Percentiles rank a stretch among this genome's conserved stretches.
Conservation (phyloP, 2,329 filamentous ascomycete species). For the Sclerotinia borealis region DNA sequence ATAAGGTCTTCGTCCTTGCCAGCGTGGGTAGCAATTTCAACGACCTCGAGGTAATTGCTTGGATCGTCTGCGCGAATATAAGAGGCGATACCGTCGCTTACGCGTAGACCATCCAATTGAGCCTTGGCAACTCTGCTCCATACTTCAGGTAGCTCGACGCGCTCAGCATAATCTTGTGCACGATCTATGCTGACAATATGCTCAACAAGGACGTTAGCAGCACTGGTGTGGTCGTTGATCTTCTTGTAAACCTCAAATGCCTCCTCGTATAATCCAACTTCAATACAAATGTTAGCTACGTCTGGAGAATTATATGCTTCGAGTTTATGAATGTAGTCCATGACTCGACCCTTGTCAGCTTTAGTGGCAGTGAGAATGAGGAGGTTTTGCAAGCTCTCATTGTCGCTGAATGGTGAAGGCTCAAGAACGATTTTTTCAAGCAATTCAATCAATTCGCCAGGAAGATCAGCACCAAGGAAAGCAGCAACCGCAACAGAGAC, state of each 20-base stretch:
- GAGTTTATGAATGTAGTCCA: constrained; percentile 92
- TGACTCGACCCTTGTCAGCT: constrained; percentile 88
- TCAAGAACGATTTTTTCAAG: constrained; percentile 99
- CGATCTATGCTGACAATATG: constrained; percentile 97
- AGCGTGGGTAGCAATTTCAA: constrained; percentile 89
- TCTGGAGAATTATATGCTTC: constrained; percentile 87
- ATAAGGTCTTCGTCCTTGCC: constrained; percentile 97
- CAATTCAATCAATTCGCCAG: constrained; percentile 90
- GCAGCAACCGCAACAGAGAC: constrained; percentile 91
- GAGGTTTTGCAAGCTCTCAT: constrained; percentile 91
- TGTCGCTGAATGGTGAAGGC: constrained; percentile 97
- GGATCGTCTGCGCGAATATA: constrained; percentile 95
- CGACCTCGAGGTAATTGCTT: constrained; percentile 90
- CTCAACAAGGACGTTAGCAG: constrained; percentile 88
- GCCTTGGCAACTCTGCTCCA: constrained; percentile 99
- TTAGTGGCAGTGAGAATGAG: constrained; percentile 95
- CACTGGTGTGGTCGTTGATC: constrained; percentile 79
- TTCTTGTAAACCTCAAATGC: constrained; percentile 99
- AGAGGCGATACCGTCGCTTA: constrained; percentile 88
- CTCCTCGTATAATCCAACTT: constrained; percentile 91
- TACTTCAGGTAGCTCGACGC: constrained; percentile 87
- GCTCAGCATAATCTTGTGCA: constrained; percentile 90
- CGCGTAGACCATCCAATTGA: constrained; percentile 89
- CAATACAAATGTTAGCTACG: constrained; percentile 87
- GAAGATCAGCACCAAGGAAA: constrained; percentile 86